Base-by-base conservation (phyloP, 2,329 filamentous ascomycete species). In the Mariannaea elegans region DNA sequence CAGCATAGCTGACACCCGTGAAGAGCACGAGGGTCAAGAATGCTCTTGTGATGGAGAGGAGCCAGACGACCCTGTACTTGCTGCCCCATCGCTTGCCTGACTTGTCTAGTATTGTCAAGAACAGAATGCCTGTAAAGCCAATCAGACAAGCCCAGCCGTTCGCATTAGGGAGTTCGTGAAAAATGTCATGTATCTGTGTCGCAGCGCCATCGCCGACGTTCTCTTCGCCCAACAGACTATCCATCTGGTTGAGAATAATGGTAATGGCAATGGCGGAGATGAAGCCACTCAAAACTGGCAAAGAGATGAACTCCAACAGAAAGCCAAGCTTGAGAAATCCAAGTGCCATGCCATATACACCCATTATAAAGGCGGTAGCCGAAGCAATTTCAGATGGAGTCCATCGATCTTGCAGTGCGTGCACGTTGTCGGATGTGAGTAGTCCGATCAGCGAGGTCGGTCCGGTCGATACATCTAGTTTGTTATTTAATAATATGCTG, bases 221-320 rank as follows among this genome's bases (percentile, higher is more conserved):
- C 23, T 79, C 76, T 9, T 86, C 80, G 9, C 87, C 87, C 2
- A 90, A 81, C 0, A 90, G 80, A 1, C 84, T 84, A 3, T 81
- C 84, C 56, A 90, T 81, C 70, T 90, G 87, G n/a, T 85, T 86
- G 48, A 89, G 82, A 19, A 85, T 83, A 68, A 90, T 90, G 27
- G 86, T 87, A 46, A 90, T 83, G 21, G 86, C 87, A 1, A 87
- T 87, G 2, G 87, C 87, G 0, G 86, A 87, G 65, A 90, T 88
- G 75, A 89, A 90, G 4, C 87, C 87, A 7, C 80, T 86, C 1
- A 90, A 79, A 2, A 90, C 85, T 0, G 87, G 87, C 1, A 87
- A 80, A 0, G 87, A 89, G 64, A 90, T 85, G 65, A 88, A 90
- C 60, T 90, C 86, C 18, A 90, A 79, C 5, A 90, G 77, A 70